Percentiles rank a stretch among this genome's conserved stretches.
Conservation (phyloP, 129 eudicot species). For the Smallanthus sonchifolius region DNA sequence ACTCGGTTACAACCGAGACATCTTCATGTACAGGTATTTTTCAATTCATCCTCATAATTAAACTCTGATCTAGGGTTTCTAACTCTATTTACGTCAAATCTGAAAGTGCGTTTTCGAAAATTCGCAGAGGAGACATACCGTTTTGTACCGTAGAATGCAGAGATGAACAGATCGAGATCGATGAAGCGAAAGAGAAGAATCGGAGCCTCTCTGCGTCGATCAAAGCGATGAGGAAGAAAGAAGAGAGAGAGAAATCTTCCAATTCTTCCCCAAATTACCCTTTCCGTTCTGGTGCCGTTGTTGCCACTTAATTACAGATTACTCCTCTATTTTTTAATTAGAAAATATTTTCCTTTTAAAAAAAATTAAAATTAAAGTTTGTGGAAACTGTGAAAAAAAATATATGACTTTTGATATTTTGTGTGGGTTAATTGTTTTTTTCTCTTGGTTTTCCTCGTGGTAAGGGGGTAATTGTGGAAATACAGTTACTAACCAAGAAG, state of each 20-base stretch:
- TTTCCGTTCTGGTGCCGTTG: conserved; percentile 43
- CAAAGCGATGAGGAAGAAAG: conserved; percentile 58
- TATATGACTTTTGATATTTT: conserved; percentile 5
- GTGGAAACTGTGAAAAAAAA: conserved; percentile 6
- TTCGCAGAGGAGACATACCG: conserved; percentile 53
- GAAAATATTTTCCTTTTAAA: not conserved
- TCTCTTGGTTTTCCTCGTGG: not conserved
- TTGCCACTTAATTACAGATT: conserved; percentile 38
- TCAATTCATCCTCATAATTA: too few relatives aligned
- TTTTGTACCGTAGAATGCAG: conserved; percentile 67
- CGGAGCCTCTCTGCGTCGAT: conserved; percentile 36
- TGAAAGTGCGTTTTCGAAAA: not conserved
- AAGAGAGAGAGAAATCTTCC: conserved; percentile 33
- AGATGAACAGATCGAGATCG: conserved; percentile 47
- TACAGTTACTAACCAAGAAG: conserved; percentile 14
- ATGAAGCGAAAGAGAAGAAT: conserved; percentile 52
- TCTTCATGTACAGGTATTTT: conserved; percentile 55
- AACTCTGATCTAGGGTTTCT: not conserved
- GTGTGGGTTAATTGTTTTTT: conserved; percentile 3
- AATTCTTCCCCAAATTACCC: conserved; percentile 40
- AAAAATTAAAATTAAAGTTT: not conserved
- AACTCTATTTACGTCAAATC: not conserved
- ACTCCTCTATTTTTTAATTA: not conserved
- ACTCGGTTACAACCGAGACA: conserved; percentile 45
- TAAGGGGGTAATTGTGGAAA: conserved; percentile 18